Evolutionary conservation across 208 protist species (phyloP), one percentile per base, ranked within the genome.

Genomic region (Trypanosoma melophagium): DNA sequence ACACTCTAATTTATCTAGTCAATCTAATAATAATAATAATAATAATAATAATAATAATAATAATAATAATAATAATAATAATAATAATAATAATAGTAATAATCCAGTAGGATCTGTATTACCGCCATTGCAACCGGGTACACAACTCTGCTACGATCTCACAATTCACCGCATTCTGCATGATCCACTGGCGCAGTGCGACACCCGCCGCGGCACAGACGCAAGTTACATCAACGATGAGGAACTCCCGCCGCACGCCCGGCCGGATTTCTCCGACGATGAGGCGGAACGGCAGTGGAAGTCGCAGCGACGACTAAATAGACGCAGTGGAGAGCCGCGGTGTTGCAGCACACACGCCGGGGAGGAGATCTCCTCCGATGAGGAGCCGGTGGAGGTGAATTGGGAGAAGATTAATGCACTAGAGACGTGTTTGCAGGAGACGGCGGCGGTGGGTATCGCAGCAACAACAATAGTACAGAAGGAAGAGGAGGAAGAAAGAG

Each of bases 151-250:
- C 69, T 89, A 81, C 63, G 85, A 90, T 55, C 54, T 92, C 7
- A 61, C 61, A 8, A 73, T 79, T 35, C 81, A 83, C 28, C 44
- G 71, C 22, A 76, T 93, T 19, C 81, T 93, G 45, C 87, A 74
- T 57, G 74, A 90, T 49, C 73, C 74, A 0, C 65, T 66, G 19
- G 47, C 54, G 44, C 86, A 89, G 68, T 93, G 87, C 41, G 85
- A 90, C 54, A 75, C 60, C 12, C 60, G 61, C 10, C 73, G 76
- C 8, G 91, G 86, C 25, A 96, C 87, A 0, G 91, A 96, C 58
- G 91, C 91, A 0, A 94, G 87, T 62, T 96, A 94, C 66, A 64
- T 96, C 25, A 89, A 96, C 62, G 91, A 96, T 55, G 88, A 93
- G 45, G 88, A 96, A 56, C 83, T 96, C 8, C 91, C 91, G 10